Evolutionary conservation across 225 moss, liverwort and hornwort genomes (phyloP).

Genomic region (Pleurozium schreberi): DNA sequence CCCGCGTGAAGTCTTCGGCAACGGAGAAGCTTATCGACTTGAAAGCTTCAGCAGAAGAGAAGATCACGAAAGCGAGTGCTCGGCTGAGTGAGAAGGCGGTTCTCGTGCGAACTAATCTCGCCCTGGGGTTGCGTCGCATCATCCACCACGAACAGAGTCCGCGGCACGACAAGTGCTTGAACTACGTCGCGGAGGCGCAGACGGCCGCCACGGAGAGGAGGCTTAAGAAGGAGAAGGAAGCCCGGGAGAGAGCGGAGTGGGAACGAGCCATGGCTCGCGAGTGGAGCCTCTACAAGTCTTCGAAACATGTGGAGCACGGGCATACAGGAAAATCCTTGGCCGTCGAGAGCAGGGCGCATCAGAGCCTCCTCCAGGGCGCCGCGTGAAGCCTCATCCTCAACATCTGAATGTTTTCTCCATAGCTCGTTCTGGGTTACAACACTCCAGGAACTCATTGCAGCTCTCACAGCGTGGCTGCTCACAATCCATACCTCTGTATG

Average conservation of each 20-base stretch:
- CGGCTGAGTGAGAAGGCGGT: conserved; percentile 32
- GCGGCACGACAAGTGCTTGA: conserved; percentile 19
- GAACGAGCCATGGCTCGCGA: conserved; percentile 25
- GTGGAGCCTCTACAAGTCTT: conserved; percentile 21
- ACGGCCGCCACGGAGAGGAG: conserved; percentile 30
- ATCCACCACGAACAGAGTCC: conserved; percentile 4
- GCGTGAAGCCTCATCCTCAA: background rate
- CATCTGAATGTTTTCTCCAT: background rate
- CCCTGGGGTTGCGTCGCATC: conserved; percentile 10
- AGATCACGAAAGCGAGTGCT: conserved; percentile 11
- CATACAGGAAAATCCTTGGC: background rate
- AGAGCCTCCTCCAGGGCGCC: conserved; percentile 7
- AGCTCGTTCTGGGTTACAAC: background rate
- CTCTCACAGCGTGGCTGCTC: background rate
- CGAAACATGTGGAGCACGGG: background rate
- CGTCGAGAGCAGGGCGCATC: background rate
- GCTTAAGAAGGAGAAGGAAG: conserved; percentile 15
- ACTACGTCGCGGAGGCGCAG: conserved; percentile 17
- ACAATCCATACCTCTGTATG: background rate
- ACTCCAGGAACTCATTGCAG: background rate
- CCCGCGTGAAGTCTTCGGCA: background rate
- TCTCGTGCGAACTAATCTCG: conserved; percentile 3
- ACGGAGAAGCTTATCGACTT: conserved; percentile 13
- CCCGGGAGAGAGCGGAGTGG: conserved; percentile 27
- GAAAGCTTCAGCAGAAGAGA: conserved; percentile 21